Base-by-base conservation (phyloP, 345 rosid genomes). In the Syzygium grande region DNA sequence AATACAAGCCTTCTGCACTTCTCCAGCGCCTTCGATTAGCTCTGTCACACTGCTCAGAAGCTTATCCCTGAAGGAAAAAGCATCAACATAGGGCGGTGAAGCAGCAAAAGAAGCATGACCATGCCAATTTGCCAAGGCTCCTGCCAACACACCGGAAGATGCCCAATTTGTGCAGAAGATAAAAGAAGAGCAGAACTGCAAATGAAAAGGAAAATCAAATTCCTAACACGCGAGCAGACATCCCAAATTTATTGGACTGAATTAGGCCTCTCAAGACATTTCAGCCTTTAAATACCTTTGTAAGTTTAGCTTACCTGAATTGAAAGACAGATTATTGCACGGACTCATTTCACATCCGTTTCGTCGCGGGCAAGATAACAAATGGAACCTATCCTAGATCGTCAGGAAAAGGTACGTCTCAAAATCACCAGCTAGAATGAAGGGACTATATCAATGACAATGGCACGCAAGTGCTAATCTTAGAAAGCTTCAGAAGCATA, bases 131-230 rank as follows among this genome's bases (percentile, higher is more conserved):
- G 92, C 92, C 91, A 53, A 93, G 78, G 89, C 95, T 87, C 77
- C 87, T 92, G 87, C 89, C 73, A 68, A 94, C 77, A 85, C 95
- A 92, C 85, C 93, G 89, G 90, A 89, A 91, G 38, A 94, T 90
- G 1, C 94, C 90, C 59, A 91, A 55, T 91, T 92, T 94, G 73
- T 94, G 84, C 43, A 91, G 68, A 85, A 95, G 91, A 88, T 91
- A 92, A 84, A 94, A 85, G 93, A 93, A 93, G 22, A 93, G 83
- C 2, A 91, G 93, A 86, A 92, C 92, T 92, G 88, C 89, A 87
- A 93, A 63, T 61, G 34, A 29, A 61, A 61, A 61, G 73, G 73
- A 61, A 61, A 61, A 61, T 61, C 73, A 61, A 27, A 61, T 61
- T 61, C 73, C 34, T n/a, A 61, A 0, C 29, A n/a, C 29, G 34